Conservation (phyloP, 345 rosid species). For the Ceriops decandra region DNA sequence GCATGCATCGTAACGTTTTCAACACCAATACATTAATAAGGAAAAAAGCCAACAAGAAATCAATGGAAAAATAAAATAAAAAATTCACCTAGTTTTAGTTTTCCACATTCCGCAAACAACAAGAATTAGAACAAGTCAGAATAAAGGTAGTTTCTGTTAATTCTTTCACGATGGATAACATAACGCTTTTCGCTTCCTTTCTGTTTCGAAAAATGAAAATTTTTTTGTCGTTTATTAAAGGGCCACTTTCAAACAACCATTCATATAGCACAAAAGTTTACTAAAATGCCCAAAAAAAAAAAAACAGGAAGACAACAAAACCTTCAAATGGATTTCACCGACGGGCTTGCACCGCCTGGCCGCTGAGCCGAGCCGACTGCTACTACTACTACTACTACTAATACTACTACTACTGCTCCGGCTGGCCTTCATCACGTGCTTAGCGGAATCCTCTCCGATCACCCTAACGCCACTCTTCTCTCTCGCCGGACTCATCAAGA, state of each 20-base stretch:
- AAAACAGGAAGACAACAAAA: constrained; percentile 19
- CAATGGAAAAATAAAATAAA: not conserved
- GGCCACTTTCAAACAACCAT: not conserved
- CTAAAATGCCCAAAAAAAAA: not conserved
- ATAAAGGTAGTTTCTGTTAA: not conserved
- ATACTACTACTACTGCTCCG: constrained; percentile 40
- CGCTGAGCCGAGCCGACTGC: constrained; percentile 28
- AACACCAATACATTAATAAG: not conserved
- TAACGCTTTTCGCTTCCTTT: too few species aligned
- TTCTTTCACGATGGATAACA: too few species aligned
- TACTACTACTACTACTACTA: constrained; percentile 36
- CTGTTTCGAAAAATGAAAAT: too few species aligned
- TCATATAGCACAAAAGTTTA: not conserved
- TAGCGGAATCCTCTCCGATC: constrained; percentile 81
- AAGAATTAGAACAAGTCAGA: not conserved
- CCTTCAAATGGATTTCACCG: constrained; percentile 95
- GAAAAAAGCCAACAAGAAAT: not conserved
- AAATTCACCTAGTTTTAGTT: not conserved
- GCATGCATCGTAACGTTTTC: too few species aligned
- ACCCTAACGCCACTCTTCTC: constrained; percentile 63
- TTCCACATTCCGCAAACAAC: constrained; percentile 6
- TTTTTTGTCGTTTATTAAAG: too few species aligned
- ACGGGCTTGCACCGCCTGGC: constrained; percentile 68
- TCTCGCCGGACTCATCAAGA: constrained; percentile 56
- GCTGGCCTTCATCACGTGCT: constrained; percentile 70